Evolutionary conservation across 2,329 filamentous ascomycete genomes (phyloP).

Genomic region (Mycocentrospora acerina): DNA sequence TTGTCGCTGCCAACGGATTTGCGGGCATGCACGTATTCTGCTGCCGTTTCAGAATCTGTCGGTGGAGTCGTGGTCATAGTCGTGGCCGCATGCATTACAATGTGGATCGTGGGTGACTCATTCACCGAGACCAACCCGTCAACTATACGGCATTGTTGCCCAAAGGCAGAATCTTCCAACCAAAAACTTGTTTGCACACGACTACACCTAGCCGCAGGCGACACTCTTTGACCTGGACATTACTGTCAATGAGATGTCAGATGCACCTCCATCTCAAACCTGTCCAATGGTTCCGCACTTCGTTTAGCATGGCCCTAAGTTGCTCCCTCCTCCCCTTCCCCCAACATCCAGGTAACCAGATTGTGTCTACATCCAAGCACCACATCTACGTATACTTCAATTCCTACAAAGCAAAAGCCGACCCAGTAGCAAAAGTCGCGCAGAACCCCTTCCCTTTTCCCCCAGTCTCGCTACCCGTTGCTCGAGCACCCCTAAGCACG

Average conservation of each 20-base stretch:
- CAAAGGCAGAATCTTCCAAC: too few species aligned
- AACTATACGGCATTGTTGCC: too few species aligned
- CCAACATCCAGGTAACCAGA: too few species aligned
- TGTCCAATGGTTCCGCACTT: constrained; percentile 18
- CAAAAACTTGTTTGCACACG: too few species aligned
- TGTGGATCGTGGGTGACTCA: constrained; percentile 39
- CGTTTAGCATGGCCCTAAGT: constrained; percentile 12
- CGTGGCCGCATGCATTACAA: constrained; percentile 32
- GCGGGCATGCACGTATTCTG: constrained; percentile 20
- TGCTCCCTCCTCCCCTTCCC: too few species aligned
- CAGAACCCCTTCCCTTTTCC: constrained; percentile 12
- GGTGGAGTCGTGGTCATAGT: constrained; percentile 15
- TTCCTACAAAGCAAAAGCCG: background rate
- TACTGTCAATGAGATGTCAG: too few species aligned
- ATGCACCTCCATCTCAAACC: constrained; percentile 21
- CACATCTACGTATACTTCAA: too few species aligned
- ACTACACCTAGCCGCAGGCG: too few species aligned
- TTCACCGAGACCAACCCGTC: constrained; percentile 8
- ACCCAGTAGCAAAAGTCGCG: constrained; percentile 28
- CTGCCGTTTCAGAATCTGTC: constrained; percentile 34
- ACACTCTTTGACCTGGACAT: too few species aligned
- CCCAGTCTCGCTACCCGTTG: too few species aligned
- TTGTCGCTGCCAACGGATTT: constrained; percentile 23
- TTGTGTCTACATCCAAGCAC: too few species aligned
- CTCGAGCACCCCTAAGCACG: constrained; percentile 12